Evolutionary conservation across 1,284 basidiomycete genomes (phyloP).

Genomic region (Pseudozyma thailandica): DNA sequence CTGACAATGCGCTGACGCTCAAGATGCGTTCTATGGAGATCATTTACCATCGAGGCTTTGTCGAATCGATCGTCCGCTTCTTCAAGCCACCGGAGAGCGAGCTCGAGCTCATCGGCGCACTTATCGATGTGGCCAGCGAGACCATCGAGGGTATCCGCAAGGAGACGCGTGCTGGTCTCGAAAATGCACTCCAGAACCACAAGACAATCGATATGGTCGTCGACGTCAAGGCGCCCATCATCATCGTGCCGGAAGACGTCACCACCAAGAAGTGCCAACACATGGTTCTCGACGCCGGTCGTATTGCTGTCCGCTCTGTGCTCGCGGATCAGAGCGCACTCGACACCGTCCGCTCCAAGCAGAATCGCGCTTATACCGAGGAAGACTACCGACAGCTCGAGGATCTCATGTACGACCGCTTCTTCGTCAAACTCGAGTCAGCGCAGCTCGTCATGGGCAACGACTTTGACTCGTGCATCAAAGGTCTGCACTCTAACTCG

Average conservation of each 20-base stretch:
- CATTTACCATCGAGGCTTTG: slow-evolving; percentile 92
- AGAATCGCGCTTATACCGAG: slow-evolving; percentile 85
- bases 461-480: slow-evolving; percentile 81
- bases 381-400: slow-evolving; percentile 90
- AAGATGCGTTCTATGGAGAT: slow-evolving; percentile 97
- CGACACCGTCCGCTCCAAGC: slow-evolving; percentile 83
- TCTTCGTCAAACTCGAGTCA: slow-evolving; percentile 84
- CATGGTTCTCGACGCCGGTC: slow-evolving; percentile 94
- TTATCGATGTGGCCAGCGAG: slow-evolving; percentile 84
- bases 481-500: slow-evolving; percentile 74
- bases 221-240: slow-evolving; percentile 96
- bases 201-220: slow-evolving; percentile 95
- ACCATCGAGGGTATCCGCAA: slow-evolving; percentile 94
- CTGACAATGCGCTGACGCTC: slow-evolving; percentile 89
- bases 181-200: slow-evolving; percentile 90
- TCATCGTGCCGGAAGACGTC: slow-evolving; percentile 90
- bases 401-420: slow-evolving; percentile 95
- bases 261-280: slow-evolving; percentile 82
- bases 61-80: slow-evolving; percentile 91
- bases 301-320: slow-evolving; percentile 91
- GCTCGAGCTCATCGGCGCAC: slow-evolving; percentile 84
- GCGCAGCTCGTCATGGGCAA: slow-evolving; percentile 93
- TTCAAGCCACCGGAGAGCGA: slow-evolving; percentile 95
- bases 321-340: slow-evolving; percentile 86
- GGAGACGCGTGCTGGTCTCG: slow-evolving; percentile 92